These are phyloP conservation scores for Fusarium sp. DNA, from an alignment of 2,329 filamentous ascomycete genomes.

Conservation along the genomic window DNA sequence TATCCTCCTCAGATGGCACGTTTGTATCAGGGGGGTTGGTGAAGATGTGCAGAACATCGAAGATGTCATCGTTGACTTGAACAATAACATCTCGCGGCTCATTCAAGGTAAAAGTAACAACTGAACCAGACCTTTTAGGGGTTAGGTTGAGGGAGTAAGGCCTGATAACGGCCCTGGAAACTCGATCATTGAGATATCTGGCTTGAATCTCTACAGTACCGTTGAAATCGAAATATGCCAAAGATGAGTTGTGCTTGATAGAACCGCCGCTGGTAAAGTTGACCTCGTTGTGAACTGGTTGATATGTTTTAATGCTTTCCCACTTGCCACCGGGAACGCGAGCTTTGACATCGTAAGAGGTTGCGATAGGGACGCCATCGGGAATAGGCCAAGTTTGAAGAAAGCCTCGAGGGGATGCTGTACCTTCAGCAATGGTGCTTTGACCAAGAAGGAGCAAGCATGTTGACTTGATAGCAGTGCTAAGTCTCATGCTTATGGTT, in stretches of 20 bases:
- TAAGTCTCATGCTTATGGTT: background rate
- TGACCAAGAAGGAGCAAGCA: background rate
- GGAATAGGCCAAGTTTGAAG: background rate
- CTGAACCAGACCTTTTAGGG: background rate
- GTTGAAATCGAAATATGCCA: background rate
- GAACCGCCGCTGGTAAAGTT: background rate
- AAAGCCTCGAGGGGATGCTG: fast-evolving
- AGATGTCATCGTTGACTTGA: background rate
- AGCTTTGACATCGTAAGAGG: background rate
- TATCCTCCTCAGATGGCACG: fast-evolving
- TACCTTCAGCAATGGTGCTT: background rate
- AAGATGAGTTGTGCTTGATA: background rate
- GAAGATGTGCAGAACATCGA: background rate
- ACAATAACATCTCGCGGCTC: background rate
- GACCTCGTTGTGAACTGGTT: background rate
- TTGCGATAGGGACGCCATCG: background rate
- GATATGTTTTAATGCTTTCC: background rate
- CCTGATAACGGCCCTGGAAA: background rate
- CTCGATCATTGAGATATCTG: background rate
- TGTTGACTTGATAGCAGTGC: background rate
- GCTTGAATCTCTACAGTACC: background rate
- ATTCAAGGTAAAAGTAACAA: background rate
- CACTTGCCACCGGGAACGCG: background rate
- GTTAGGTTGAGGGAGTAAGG: background rate
- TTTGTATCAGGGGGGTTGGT: fast-evolving